These are phyloP conservation scores for Leccinum fallax DNA, from an alignment of 1,284 basidiomycete genomes.

Conservation along the genomic window DNA sequence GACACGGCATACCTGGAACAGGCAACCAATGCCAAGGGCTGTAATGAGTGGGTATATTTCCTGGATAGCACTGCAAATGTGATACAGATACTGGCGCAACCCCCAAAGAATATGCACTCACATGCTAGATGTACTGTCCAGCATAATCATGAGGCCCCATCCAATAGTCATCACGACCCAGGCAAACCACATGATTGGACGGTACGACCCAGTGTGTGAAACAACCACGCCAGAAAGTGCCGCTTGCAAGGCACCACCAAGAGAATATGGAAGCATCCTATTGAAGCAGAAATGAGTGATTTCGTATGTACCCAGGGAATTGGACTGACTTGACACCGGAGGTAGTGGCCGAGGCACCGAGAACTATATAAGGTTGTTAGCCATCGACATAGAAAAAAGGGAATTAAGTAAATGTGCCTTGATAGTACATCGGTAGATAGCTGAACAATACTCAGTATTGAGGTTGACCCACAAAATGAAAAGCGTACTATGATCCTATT, in stretches of 20 bases:
- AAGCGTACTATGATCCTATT: conserved; percentile 31
- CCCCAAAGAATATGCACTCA: conserved; percentile 9
- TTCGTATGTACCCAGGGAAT: background rate
- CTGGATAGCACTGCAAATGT: conserved; percentile 27
- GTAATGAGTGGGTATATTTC: conserved; percentile 40
- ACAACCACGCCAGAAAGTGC: conserved; percentile 42
- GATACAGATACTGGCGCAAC: background rate
- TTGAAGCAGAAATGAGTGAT: conserved; percentile 1
- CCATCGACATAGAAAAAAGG: conserved; percentile 9
- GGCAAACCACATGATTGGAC: conserved; percentile 39
- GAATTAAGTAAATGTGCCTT: conserved; percentile 19
- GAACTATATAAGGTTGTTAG: conserved; percentile 31
- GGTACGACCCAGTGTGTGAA: conserved; percentile 39
- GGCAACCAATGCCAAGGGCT: conserved; percentile 38
- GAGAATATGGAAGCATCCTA: conserved; percentile 46
- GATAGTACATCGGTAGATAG: conserved; percentile 35
- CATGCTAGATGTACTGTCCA: conserved; percentile 34
- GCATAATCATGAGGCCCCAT: conserved; percentile 39
- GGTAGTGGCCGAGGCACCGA: conserved; percentile 47
- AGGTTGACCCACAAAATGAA: background rate
- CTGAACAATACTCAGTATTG: conserved; percentile 18
- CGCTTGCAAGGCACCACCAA: conserved; percentile 38
- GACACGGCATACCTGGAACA: conserved; percentile 36
- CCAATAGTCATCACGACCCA: conserved; percentile 38
- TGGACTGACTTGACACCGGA: conserved; percentile 41